phyloP scores from a whole-genome alignment of 2,329 filamentous ascomycete genomes.

The Clonostachys byssicola region DNA sequence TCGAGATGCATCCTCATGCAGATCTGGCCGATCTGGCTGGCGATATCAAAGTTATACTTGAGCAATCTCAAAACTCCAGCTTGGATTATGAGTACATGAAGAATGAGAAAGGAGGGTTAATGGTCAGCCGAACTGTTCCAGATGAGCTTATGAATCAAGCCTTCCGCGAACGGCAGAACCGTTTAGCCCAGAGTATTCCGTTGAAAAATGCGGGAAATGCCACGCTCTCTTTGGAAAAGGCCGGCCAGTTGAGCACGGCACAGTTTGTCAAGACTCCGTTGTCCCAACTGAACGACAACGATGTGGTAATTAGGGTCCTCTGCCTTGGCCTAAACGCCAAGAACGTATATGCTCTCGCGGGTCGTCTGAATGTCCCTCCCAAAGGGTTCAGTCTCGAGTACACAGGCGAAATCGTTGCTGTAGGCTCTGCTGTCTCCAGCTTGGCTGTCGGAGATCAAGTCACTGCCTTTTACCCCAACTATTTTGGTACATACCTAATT shows the following conservation, averaged over 20 bases:
- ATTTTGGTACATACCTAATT: slow-evolving; percentile 11
- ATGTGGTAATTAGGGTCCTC: slow-evolving; percentile 17
- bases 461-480: slow-evolving; percentile 12
- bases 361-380: slow-evolving; percentile 14
- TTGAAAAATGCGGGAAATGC: neutral
- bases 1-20: neutral
- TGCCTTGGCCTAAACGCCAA: slow-evolving; percentile 13
- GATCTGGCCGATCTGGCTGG: neutral
- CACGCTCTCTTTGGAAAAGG: neutral
- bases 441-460: slow-evolving; percentile 14
- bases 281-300: too few species aligned
- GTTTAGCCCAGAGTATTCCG: neutral
- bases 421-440: slow-evolving; percentile 7
- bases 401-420: slow-evolving; percentile 12
- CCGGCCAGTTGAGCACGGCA: neutral
- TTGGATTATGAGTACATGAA: slow-evolving; percentile 3
- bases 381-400: slow-evolving; percentile 11
- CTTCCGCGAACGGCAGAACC: neutral
- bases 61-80: neutral
- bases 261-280: neutral
- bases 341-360: slow-evolving; percentile 16
- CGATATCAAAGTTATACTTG: neutral
- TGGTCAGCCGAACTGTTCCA: neutral
- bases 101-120: neutral
- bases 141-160: neutral